Evolutionary conservation across 164 flowering plant species (phyloP).

Genomic region (Dillenia suffruticosa): DNA sequence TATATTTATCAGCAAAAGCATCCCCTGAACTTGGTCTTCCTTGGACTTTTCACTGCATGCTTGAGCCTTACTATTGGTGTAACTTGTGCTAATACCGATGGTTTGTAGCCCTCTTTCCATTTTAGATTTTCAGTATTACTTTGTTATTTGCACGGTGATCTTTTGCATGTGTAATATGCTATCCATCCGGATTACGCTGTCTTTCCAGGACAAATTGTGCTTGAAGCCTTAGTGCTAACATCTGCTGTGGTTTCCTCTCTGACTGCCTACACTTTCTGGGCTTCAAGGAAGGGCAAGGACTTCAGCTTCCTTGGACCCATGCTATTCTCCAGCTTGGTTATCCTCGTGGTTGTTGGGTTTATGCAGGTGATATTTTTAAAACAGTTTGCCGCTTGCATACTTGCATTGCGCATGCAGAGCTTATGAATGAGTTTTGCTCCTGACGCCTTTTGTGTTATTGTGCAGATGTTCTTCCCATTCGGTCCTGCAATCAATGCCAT

Average conservation of each 20-base stretch:
- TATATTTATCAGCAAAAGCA: slow-evolving; percentile 89
- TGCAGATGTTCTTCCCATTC: slow-evolving; percentile 89
- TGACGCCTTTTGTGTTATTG: not conserved
- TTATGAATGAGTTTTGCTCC: no score
- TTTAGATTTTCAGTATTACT: not conserved
- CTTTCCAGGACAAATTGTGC: slow-evolving; percentile 80
- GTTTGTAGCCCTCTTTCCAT: slow-evolving; percentile 28
- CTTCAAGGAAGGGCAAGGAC: slow-evolving; percentile 95
- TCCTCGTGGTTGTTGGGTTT: slow-evolving; percentile 65
- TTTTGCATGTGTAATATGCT: not conserved
- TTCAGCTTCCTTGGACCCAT: slow-evolving; percentile 93
- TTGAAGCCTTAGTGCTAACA: slow-evolving; percentile 84
- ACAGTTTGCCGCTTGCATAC: no score
- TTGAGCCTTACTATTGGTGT: slow-evolving; percentile 83
- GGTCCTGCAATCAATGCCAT: slow-evolving; percentile 69
- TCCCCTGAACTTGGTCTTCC: slow-evolving; percentile 80
- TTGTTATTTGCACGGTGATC: not conserved
- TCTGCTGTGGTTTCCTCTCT: slow-evolving; percentile 78
- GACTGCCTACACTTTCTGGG: slow-evolving; percentile 98
- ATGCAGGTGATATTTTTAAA: slow-evolving; percentile 59
- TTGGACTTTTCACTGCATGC: slow-evolving; percentile 80
- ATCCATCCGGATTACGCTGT: not conserved
- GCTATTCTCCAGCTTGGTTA: slow-evolving; percentile 69
- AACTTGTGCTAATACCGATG: slow-evolving; percentile 88
- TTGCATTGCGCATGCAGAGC: no score